These are phyloP conservation scores for Xerocomellus intermedius DNA, from an alignment of 768 basidiomycete genomes.

Conservation along the genomic window DNA sequence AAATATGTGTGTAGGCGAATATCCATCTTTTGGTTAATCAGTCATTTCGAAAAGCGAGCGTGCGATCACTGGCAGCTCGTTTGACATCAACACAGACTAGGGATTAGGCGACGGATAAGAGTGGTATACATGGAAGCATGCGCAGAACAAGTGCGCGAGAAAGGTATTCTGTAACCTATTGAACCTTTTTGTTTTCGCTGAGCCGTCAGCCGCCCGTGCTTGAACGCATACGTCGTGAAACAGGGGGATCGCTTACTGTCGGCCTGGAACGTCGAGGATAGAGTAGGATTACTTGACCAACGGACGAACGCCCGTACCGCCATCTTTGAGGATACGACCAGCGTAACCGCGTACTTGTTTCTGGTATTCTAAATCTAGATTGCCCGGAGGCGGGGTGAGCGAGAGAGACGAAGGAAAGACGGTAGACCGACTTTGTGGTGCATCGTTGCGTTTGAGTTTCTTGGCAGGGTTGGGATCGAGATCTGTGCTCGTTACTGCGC, in stretches of 20 bases:
- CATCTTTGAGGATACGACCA: slow-evolving; percentile 45
- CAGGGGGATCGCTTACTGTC: slow-evolving; percentile 13
- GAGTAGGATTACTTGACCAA: slow-evolving; percentile 38
- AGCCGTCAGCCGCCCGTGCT: slow-evolving; percentile 10
- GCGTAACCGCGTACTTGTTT: slow-evolving; percentile 38
- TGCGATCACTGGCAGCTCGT: background rate
- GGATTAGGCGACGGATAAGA: background rate
- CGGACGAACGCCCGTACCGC: slow-evolving; percentile 36
- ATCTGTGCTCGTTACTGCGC: slow-evolving; percentile 36
- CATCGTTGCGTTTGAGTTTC: slow-evolving; percentile 37
- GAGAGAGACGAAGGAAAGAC: background rate
- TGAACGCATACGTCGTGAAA: background rate
- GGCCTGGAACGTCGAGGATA: background rate
- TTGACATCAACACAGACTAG: background rate
- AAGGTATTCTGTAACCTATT: background rate
- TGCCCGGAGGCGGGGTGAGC: background rate
- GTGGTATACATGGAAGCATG: slow-evolving; percentile 11
- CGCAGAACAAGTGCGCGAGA: background rate
- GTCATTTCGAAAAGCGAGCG: background rate
- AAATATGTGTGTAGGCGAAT: background rate
- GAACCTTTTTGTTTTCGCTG: background rate
- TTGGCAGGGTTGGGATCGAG: slow-evolving; percentile 33
- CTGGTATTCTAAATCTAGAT: slow-evolving; percentile 31
- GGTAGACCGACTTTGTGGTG: slow-evolving; percentile 32
- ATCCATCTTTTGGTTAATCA: background rate